phyloP scores from a whole-genome alignment of 2,329 filamentous ascomycete genomes.

The Cordyceps farinosa region DNA sequence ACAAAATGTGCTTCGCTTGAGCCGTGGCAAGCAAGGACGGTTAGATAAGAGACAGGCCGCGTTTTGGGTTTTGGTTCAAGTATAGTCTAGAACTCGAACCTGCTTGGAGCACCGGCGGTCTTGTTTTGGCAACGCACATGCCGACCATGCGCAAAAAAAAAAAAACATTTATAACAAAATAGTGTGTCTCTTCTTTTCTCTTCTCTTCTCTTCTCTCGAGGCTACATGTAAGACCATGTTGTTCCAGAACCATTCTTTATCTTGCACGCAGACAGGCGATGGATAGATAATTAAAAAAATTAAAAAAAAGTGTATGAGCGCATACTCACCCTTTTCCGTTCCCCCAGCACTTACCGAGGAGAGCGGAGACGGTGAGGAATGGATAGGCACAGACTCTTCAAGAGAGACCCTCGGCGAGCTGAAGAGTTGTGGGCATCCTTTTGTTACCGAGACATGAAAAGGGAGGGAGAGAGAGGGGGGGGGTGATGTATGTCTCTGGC shows the following conservation, averaged over 20 bases:
- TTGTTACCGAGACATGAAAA: constrained; percentile 6
- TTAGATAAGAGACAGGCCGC: no score
- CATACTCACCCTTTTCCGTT: not conserved
- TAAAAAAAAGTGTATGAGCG: not conserved
- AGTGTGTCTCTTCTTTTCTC: not conserved
- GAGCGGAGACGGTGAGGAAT: constrained; percentile 7
- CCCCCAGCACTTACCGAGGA: not conserved
- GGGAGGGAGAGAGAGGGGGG: not conserved
- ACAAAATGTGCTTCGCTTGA: no score
- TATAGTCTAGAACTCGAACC: no score
- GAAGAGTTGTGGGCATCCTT: not conserved
- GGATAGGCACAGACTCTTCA: not conserved
- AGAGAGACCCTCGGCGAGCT: constrained; percentile 2
- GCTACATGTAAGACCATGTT: not conserved
- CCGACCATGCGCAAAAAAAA: not conserved
- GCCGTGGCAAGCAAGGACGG: no score
- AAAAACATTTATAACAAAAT: not conserved
- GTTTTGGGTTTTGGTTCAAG: no score
- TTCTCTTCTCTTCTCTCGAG: not conserved
- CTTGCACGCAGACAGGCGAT: not conserved
- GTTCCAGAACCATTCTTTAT: not conserved
- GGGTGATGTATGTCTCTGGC: not conserved
- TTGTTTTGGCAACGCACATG: no score
- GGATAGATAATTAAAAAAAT: not conserved
- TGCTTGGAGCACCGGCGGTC: no score